phyloP scores from a whole-genome alignment of 495 filamentous ascomycete species.

The Penicilliopsis zonata region DNA sequence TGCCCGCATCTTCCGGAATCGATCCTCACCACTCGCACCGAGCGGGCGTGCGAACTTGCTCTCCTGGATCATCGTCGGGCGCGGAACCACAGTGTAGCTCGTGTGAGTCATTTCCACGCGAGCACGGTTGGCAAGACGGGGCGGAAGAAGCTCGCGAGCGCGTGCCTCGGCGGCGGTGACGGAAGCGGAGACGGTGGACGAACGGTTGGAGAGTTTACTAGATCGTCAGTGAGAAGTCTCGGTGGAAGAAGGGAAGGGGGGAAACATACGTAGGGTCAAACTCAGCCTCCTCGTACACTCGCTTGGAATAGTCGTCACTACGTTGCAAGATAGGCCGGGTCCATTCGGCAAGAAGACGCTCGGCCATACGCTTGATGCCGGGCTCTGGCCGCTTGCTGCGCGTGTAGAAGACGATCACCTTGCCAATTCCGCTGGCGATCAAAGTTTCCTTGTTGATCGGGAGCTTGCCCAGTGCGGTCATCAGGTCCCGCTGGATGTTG shows the following conservation, averaged over 20 bases:
- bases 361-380: slow-evolving; percentile 84
- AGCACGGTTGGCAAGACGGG: slow-evolving; percentile 58
- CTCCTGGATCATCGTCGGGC: slow-evolving; percentile 38
- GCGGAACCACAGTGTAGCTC: slow-evolving; percentile 74
- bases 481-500: slow-evolving; percentile 91
- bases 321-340: slow-evolving; percentile 89
- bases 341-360: slow-evolving; percentile 87
- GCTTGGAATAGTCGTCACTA: slow-evolving; percentile 84
- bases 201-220: slow-evolving; percentile 34
- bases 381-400: slow-evolving; percentile 79
- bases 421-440: slow-evolving; percentile 85
- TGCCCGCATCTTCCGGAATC: slow-evolving; percentile 70
- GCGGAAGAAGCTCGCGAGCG: slow-evolving; percentile 57
- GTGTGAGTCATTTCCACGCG: slow-evolving; percentile 54
- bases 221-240: slow-evolving; percentile 5
- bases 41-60: slow-evolving; percentile 48
- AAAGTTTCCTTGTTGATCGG: slow-evolving; percentile 84
- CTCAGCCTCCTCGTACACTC: slow-evolving; percentile 41
- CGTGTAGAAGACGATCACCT: slow-evolving; percentile 92
- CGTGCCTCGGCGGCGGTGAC: slow-evolving; percentile 51
- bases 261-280: slow-evolving; percentile 44
- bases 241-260: slow-evolving; percentile 3
- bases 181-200: slow-evolving; percentile 35
- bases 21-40: slow-evolving; percentile 63
- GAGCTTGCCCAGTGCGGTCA: slow-evolving; percentile 64